phyloP scores from a whole-genome alignment of 176 grass and related monocot genomes.

The Triticum turgidum region DNA sequence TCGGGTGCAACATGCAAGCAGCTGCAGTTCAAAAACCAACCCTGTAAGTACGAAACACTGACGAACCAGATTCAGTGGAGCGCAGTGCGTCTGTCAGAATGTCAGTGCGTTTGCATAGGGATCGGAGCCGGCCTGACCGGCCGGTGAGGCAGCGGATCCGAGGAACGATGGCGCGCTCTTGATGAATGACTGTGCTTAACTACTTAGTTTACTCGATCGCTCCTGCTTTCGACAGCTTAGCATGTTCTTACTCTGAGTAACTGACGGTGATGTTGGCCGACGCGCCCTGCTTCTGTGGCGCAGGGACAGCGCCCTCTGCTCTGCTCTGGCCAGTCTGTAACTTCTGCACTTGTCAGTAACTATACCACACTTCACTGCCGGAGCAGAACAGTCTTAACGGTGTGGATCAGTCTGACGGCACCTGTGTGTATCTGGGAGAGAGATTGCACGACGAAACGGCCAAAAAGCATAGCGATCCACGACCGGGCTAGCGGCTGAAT shows the following conservation, averaged over 20 bases:
- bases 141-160: constrained; percentile 19
- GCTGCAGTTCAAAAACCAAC: neutral
- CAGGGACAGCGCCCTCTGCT: neutral
- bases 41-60: neutral
- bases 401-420: neutral
- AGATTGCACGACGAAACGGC: neutral
- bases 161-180: neutral
- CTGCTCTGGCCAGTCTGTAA: neutral
- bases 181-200: neutral
- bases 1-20: neutral
- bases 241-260: neutral
- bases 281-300: neutral
- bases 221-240: neutral
- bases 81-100: neutral
- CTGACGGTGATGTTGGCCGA: neutral
- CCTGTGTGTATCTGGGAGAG: neutral
- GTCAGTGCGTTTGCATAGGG: constrained; percentile 26
- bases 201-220: neutral
- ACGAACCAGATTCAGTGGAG: neutral
- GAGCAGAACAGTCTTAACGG: neutral
- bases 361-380: no score
- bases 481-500: no score
- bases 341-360: neutral
- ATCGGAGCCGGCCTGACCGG: constrained; percentile 16
- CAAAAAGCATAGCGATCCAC: neutral